Base-by-base conservation (phyloP, 495 filamentous ascomycete genomes). In the Articulospora tetracladia region DNA sequence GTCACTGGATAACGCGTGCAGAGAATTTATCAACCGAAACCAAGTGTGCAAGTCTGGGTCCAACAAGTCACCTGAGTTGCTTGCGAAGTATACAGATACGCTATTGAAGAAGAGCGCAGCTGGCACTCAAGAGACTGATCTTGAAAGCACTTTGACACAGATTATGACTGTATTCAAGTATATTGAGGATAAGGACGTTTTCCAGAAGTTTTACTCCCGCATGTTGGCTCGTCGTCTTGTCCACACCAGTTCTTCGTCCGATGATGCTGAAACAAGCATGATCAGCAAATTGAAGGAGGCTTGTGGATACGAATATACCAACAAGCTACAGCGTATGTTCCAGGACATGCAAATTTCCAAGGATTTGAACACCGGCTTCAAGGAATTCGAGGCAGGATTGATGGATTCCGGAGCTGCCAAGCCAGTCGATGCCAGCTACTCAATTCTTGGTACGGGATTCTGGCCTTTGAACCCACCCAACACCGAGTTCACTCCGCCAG, bases 161-260 rank as follows among this genome's bases (percentile, higher is more conserved):
- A 93, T 99, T 67, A 99, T 99, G 94, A 97, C 92, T 1, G 91
- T 98, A 36, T 99, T 99, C 85, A 99, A 99, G 74, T 99, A 98
- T 76, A 97, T 99, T 65, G 95, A 99, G 68, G 94, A 99, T 75
- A 98, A 98, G 76, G 94, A 99, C 72, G 94, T 99, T 7, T 99
- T 98, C 80, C 95, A 98, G 74, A 98, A 97, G 72, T 98, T 97
- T 75, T 99, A 99, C 74, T 95, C 95, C 10, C 90, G 93, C 52
- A 94, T 93, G 87, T 77, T 99, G 62, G 95, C 94, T 50, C 92
- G 96, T 72, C 90, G 94, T 59, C 76, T 99, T 56, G 95, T 99
- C 8, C 92, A 97, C 70, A 88, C 86, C 73, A 96, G 86, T 67
- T 97, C 94, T 1, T 93, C 93, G 1, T 97, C 93, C 15, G 92